A percentile compares a stretch with the other conserved stretches of the same genome.
phyloP scores from a whole-genome alignment of 1,284 basidiomycete species.

The Wallemia mellicola region DNA sequence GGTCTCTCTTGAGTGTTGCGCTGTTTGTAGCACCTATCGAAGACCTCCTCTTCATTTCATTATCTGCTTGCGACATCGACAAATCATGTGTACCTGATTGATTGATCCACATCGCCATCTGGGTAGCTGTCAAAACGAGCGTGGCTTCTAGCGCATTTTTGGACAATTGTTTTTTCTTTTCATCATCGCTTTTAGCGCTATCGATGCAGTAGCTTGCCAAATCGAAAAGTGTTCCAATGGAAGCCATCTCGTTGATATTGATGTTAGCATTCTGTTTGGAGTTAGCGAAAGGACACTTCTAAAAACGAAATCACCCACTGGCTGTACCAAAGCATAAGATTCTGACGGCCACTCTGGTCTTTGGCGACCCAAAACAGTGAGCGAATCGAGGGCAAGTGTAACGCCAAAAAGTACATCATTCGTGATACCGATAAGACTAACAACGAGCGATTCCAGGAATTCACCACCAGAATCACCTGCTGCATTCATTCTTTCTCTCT shows the following conservation, averaged over 20 bases:
- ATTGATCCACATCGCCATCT: neutral
- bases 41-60: neutral
- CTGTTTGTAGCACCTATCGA: neutral
- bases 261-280: neutral
- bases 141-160: neutral
- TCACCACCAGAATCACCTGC: neutral
- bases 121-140: neutral
- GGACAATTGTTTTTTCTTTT: neutral
- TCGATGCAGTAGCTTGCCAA: neutral
- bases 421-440: neutral
- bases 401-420: neutral
- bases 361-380: neutral
- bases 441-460: neutral
- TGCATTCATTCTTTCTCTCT: neutral
- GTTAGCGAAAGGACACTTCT: neutral
- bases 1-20: neutral
- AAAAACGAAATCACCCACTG: neutral
- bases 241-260: neutral
- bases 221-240: neutral
- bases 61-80: neutral
- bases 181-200: neutral
- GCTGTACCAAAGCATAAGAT: neutral
- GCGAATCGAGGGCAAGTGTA: neutral
- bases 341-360: neutral
- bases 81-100: neutral